Evolutionary conservation across 345 rosid species (phyloP), one percentile per base, ranked within the genome.

Genomic region (Diplotaxis tenuifolia): DNA sequence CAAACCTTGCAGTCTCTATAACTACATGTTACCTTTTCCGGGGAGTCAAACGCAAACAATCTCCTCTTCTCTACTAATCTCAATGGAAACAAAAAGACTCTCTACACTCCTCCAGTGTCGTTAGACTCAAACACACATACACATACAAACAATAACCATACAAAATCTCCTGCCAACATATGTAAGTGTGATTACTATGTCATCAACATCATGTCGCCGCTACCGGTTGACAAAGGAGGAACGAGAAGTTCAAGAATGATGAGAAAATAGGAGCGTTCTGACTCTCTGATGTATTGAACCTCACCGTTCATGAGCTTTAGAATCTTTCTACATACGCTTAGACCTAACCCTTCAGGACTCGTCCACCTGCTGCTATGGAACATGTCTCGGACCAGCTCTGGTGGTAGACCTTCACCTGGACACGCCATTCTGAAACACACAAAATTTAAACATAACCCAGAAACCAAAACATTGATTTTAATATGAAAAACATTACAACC

Each of bases 311-410:
- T 88, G 40, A 86, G 87, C 89, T 90, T 95, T 49, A 92, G 76
- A 62, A 95, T 92, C 84, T 86, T 94, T 83, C 91, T 70, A 89
- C 96, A 89, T 83, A 89, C 86, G 85, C 97, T 87, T 80, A 91
- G 85, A 55, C 95, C 96, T 62, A 94, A 71, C n/a, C 97, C 97
- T 72, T 94, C 97, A 57, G 86, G 93, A 21, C 86, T 88, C 68
- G 73, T 75, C 96, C 97, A 91, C 72, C 81, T 83, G 77, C 85
- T 87, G 81, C 87, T 78, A 50, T 87, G 87, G 80, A 94, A 94
- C 96, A 91, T 94, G 82, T 94, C 98, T 67, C 91, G 92, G 54
- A 94, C 86, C 84, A 94, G 72, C 50, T 94, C 96, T 5, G 96
- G 82, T 32, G 97, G 96, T 69, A 94, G 83, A 52, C 98, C 98